Percentiles rank a stretch among this genome's conserved stretches.
phyloP scores from a whole-genome alignment of 1,284 basidiomycete species.

The Apiotrichum laibachii region DNA sequence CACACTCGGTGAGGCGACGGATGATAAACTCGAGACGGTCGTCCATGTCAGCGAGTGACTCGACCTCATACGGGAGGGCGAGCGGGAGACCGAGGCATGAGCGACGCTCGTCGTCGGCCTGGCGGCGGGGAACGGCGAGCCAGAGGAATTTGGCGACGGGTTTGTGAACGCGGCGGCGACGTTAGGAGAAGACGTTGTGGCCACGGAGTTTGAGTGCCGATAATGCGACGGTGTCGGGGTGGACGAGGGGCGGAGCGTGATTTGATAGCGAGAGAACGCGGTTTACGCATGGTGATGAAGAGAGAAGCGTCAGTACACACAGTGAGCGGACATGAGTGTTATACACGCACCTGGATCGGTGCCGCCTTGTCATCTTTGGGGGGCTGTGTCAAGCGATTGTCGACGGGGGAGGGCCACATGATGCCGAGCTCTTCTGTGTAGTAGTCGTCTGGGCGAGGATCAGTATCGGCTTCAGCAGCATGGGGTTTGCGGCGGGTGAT shows the following conservation, averaged over 20 bases:
- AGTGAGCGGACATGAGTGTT: background rate
- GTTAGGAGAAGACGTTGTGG: too few species aligned
- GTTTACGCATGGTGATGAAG: background rate
- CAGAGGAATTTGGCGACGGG: slow-evolving; percentile 12
- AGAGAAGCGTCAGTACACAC: background rate
- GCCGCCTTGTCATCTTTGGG: background rate
- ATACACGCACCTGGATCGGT: background rate
- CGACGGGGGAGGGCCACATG: slow-evolving; percentile 24
- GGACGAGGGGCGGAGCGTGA: background rate
- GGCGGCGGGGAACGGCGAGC: slow-evolving; percentile 11
- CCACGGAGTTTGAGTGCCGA: background rate
- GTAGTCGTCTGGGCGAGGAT: slow-evolving; percentile 10
- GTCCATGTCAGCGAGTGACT: slow-evolving; percentile 76
- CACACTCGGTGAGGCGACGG: slow-evolving; percentile 63
- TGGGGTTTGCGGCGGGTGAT: background rate
- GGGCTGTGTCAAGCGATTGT: slow-evolving; percentile 14
- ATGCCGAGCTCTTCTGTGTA: slow-evolving; percentile 16
- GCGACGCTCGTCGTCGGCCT: slow-evolving; percentile 43
- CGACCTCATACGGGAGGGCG: slow-evolving; percentile 73
- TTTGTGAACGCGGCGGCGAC: background rate
- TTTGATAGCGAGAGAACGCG: background rate
- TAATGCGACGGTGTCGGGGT: background rate
- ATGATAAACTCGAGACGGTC: slow-evolving; percentile 73
- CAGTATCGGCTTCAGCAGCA: too few species aligned
- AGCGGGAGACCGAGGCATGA: slow-evolving; percentile 45